Evolutionary conservation across 2,329 filamentous ascomycete species (phyloP), one percentile per base, ranked within the genome.

Genomic region (Fusarium stilboides): DNA sequence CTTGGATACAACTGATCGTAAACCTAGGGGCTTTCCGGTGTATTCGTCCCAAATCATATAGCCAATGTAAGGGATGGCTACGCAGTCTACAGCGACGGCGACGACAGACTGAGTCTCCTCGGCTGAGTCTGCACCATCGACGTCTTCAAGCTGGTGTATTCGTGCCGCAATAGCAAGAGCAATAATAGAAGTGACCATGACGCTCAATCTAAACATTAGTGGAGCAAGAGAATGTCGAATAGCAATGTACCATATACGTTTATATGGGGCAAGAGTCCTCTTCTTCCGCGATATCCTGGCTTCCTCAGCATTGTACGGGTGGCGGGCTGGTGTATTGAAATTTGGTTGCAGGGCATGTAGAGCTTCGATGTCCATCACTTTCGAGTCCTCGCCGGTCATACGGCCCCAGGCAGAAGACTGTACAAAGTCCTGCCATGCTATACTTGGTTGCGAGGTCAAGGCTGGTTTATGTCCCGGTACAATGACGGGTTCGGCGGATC

Each of bases 1-100:
- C 79, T 99, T 99, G 49, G 93, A 91, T 58, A 90, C 90, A 12
- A 94, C 90, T 8, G 90, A 91, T 43, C 97, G 92, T 63, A 99
- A 83, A 2, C 96, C 96, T 20, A 99, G 84, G 22, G 97, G 96
- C 77, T 97, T 97, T 31, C 94, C 93, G 7, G 93, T 96, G 81
- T 98, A 98, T 81, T 99, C 96, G 77, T 99, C 96, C 82, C 91
- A 97, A 24, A 94, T 97, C 82, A 98, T 96, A 81, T 97, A 98
- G 49, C 92, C 83, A 57, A 97, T 91, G 80, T 98, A 99, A 4
- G 95, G 89, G 61, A 98, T 87, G 5, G 96, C 95, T 15, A 98
- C 87, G 8, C 91, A 89, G 79, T 98, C 95, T 39, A 99, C 92
- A 36, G 93, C 88, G 55, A 98, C 91, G 31, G 95, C 95, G 82